These are phyloP conservation scores for Suillus bovinus DNA, from an alignment of 768 basidiomycete species.

Conservation along the genomic window DNA sequence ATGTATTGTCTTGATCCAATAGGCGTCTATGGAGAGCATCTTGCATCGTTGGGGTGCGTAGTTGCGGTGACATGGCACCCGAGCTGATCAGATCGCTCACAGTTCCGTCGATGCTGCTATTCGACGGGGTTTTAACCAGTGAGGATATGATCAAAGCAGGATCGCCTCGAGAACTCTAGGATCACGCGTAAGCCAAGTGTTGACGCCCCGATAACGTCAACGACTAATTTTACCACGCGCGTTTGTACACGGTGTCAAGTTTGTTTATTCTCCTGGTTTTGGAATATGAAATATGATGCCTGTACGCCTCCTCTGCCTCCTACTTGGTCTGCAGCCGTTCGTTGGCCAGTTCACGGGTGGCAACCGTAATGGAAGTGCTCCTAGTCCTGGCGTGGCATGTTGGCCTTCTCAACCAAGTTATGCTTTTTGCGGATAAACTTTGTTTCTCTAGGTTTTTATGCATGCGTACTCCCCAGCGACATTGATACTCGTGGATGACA, in stretches of 20 bases:
- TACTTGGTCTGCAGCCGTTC: neutral
- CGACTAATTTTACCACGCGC: neutral
- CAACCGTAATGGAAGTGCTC: neutral
- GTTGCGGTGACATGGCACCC: neutral
- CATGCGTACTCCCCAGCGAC: neutral
- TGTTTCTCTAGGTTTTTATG: neutral
- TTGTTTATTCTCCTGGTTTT: neutral
- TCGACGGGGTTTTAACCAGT: neutral
- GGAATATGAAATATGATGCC: neutral
- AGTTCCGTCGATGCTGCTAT: neutral
- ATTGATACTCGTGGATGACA: neutral
- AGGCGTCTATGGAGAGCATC: neutral
- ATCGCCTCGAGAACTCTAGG: neutral
- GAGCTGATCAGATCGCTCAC: neutral
- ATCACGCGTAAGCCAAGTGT: neutral
- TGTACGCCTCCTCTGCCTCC: too few species aligned
- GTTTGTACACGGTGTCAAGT: too few species aligned
- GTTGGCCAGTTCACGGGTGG: neutral
- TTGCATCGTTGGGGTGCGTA: neutral
- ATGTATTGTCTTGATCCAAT: neutral
- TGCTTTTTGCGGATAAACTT: neutral
- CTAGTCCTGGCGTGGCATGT: neutral
- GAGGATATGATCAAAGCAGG: neutral
- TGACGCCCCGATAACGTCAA: neutral
- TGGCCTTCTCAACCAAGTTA: neutral